These are phyloP conservation scores for Leavenworthia alabamica DNA, from an alignment of 345 rosid species.

Conservation along the genomic window DNA sequence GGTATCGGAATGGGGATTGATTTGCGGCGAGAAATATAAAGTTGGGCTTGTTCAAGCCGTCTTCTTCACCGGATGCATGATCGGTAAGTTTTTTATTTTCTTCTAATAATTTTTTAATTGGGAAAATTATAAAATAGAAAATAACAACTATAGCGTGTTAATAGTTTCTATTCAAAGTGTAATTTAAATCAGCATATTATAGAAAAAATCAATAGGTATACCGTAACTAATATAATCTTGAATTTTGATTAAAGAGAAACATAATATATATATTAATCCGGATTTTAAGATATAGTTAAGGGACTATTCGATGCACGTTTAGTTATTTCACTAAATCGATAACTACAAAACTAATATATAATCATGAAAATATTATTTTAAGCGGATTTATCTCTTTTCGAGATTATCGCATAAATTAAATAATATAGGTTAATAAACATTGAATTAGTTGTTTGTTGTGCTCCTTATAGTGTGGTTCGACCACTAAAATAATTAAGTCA, in stretches of 20 bases:
- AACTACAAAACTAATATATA: neutral
- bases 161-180: neutral
- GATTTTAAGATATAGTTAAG: neutral
- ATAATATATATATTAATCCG: too few species aligned
- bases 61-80: conserved; percentile 88
- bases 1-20: conserved; percentile 75
- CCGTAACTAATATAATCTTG: too few species aligned
- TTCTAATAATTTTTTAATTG: neutral
- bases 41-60: conserved; percentile 81
- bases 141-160: conserved; percentile 2
- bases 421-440: neutral
- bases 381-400: neutral
- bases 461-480: neutral
- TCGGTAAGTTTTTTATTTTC: conserved; percentile 43
- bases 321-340: neutral
- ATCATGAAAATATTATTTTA: neutral
- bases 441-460: neutral
- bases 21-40: conserved; percentile 72
- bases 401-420: neutral
- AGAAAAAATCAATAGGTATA: neutral
- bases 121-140: neutral
- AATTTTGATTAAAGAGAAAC: neutral
- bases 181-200: neutral
- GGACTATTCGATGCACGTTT: neutral
- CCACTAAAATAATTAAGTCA: neutral